Evolutionary conservation across 2,329 filamentous ascomycete genomes (phyloP).

Genomic region (Clonostachys rosea): DNA sequence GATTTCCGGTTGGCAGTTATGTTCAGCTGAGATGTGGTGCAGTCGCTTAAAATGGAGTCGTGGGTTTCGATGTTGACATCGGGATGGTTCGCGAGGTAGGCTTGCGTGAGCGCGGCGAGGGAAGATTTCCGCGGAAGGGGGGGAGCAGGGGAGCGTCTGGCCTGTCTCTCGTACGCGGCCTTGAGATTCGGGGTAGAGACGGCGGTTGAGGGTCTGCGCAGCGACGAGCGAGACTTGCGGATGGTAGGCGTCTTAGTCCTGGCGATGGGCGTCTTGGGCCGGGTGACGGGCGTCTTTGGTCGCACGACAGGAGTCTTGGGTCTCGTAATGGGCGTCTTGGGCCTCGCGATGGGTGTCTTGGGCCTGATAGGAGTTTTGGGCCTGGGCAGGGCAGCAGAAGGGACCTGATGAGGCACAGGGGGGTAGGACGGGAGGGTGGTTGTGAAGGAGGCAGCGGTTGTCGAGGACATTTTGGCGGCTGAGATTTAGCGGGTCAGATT

Average conservation of each 20-base stretch:
- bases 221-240: slow-evolving; percentile 15
- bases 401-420: too few relatives aligned
- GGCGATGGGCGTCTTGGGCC: slow-evolving; percentile 11
- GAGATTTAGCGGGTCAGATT: too few relatives aligned
- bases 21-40: slow-evolving; percentile 10
- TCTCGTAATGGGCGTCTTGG: too few relatives aligned
- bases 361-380: neutral
- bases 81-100: slow-evolving; percentile 59
- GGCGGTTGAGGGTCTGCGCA: slow-evolving; percentile 40
- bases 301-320: too few relatives aligned
- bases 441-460: too few relatives aligned
- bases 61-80: slow-evolving; percentile 63
- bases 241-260: neutral
- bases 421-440: too few relatives aligned
- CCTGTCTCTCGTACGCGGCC: slow-evolving; percentile 42
- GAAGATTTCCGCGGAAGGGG: slow-evolving; percentile 62
- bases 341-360: too few relatives aligned
- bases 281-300: too few relatives aligned
- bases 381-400: neutral
- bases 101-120: slow-evolving; percentile 62
- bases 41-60: slow-evolving; percentile 40
- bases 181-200: slow-evolving; percentile 57
- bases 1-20: neutral
- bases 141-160: slow-evolving; percentile 18
- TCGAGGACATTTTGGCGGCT: too few relatives aligned